A percentile compares a stretch with the other conserved stretches of the same genome.
These are phyloP conservation scores for Phialocephala sp. DNA, from an alignment of 2,329 filamentous ascomycete species.

Conservation along the genomic window DNA sequence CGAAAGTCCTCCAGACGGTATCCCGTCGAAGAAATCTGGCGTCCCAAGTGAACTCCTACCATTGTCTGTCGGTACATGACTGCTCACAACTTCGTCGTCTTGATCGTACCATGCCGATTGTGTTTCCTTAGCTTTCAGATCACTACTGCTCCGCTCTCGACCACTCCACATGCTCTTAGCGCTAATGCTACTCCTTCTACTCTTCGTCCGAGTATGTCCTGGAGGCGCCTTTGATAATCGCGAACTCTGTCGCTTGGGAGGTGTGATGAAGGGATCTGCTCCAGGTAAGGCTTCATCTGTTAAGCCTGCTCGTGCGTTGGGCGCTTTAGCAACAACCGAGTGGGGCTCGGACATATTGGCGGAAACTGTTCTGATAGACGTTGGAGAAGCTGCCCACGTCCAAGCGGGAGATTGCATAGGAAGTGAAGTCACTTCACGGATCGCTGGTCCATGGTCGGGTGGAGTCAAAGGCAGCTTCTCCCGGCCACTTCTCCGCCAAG, in stretches of 20 bases:
- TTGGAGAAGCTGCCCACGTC: slow-evolving; percentile 37
- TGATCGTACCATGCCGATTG: slow-evolving; percentile 35
- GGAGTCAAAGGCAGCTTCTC: slow-evolving; percentile 29
- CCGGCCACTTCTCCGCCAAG: slow-evolving; percentile 52
- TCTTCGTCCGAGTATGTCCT: slow-evolving; percentile 39
- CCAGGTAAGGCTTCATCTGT: slow-evolving; percentile 67
- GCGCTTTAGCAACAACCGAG: slow-evolving; percentile 62
- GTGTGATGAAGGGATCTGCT: slow-evolving; percentile 62
- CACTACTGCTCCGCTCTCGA: slow-evolving; percentile 28
- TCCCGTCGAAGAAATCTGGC: slow-evolving; percentile 32
- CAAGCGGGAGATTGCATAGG: slow-evolving; percentile 33
- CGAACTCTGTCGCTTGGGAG: slow-evolving; percentile 58
- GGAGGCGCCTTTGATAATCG: slow-evolving; percentile 55
- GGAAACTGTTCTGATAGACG: slow-evolving; percentile 40
- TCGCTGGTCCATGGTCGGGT: slow-evolving; percentile 20
- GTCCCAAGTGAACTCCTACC: slow-evolving; percentile 33
- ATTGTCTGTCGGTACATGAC: slow-evolving; percentile 25
- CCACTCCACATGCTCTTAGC: slow-evolving; percentile 39
- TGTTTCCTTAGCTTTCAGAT: slow-evolving; percentile 29
- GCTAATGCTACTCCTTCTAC: slow-evolving; percentile 41
- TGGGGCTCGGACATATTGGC: slow-evolving; percentile 37
- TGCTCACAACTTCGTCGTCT: slow-evolving; percentile 20
- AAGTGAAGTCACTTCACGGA: slow-evolving; percentile 21
- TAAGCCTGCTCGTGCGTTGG: slow-evolving; percentile 65
- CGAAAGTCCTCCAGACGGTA: slow-evolving; percentile 33